Conservation (phyloP, 805 yeast species). For the Lachancea sp. region DNA sequence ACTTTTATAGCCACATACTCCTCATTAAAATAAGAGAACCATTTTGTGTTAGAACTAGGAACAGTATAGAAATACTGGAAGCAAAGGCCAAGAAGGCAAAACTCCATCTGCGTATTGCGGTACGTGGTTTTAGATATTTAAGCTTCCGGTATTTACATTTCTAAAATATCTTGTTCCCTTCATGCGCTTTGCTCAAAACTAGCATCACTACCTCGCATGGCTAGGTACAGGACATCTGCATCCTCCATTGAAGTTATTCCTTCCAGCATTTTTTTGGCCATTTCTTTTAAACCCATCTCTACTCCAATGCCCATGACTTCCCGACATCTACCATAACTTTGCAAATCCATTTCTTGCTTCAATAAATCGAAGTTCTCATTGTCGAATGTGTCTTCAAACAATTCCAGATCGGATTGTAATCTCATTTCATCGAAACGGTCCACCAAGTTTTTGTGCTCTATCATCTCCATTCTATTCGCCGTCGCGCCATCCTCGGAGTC, state of each 20-base stretch:
- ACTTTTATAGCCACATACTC: slow-evolving; percentile 11
- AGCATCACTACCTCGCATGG: slow-evolving; percentile 38
- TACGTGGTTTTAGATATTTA: neutral
- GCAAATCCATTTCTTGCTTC: slow-evolving; percentile 34
- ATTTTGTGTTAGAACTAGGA: slow-evolving; percentile 5
- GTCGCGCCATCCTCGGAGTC: slow-evolving; percentile 12
- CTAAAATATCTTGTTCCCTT: too few species aligned
- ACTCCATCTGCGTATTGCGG: too few species aligned
- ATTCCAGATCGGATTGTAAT: slow-evolving; percentile 23
- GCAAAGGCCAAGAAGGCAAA: too few species aligned
- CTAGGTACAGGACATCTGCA: slow-evolving; percentile 64
- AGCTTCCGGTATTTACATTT: neutral
- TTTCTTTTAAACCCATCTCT: slow-evolving; percentile 54
- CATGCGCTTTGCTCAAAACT: too few species aligned
- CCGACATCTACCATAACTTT: slow-evolving; percentile 27
- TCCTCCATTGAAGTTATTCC: slow-evolving; percentile 67
- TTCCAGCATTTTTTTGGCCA: slow-evolving; percentile 66
- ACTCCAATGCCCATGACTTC: slow-evolving; percentile 51
- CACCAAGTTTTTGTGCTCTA: slow-evolving; percentile 28
- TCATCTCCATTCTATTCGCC: slow-evolving; percentile 12
- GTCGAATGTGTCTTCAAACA: slow-evolving; percentile 37
- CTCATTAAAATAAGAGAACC: slow-evolving; percentile 9
- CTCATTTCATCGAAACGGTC: slow-evolving; percentile 33
- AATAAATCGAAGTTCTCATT: slow-evolving; percentile 38
- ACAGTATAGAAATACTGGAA: neutral